Evolutionary conservation across 495 filamentous ascomycete species (phyloP).

Genomic region (Physcia stellaris): DNA sequence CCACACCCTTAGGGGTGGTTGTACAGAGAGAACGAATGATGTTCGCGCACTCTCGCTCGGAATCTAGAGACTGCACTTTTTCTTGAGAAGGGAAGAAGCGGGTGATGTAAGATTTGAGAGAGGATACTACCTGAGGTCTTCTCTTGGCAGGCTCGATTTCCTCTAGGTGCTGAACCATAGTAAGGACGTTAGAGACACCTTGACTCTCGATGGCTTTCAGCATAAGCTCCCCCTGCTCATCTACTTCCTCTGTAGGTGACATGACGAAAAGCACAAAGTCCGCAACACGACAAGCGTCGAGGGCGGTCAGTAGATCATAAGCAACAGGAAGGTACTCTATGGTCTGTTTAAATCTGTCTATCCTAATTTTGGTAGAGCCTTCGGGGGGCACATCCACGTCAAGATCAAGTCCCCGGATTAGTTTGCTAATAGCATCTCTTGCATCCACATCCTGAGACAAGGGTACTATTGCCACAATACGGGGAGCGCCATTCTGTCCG

Average conservation of each 20-base stretch:
- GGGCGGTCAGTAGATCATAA: constrained; percentile 53
- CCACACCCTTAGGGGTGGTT: constrained; percentile 76
- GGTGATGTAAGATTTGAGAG: constrained; percentile 77
- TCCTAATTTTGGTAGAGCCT: constrained; percentile 44
- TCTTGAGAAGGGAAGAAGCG: constrained; percentile 86
- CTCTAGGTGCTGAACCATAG: constrained; percentile 66
- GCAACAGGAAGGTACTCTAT: constrained; percentile 65
- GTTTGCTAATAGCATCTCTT: constrained; percentile 44
- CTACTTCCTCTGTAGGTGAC: constrained; percentile 69
- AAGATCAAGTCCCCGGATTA: constrained; percentile 71
- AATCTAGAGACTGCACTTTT: constrained; percentile 76
- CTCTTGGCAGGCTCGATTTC: constrained; percentile 65
- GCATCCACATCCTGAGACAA: constrained; percentile 59
- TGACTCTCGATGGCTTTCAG: constrained; percentile 80
- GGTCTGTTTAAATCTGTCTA: constrained; percentile 89
- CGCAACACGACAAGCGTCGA: constrained; percentile 79
- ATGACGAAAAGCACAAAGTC: constrained; percentile 82
- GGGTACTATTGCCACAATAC: constrained; percentile 84
- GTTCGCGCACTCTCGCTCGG: constrained; percentile 76
- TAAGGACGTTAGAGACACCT: constrained; percentile 76
- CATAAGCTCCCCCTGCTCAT: constrained; percentile 65
- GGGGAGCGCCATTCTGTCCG: constrained; percentile 72
- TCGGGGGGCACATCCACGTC: constrained; percentile 49
- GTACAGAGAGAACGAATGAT: constrained; percentile 81
- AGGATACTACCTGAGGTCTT: constrained; percentile 56